Percentiles rank a stretch among this genome's conserved stretches.
These are phyloP conservation scores for Pezicula rhizophila DNA, from an alignment of 2,329 filamentous ascomycete species.

Conservation along the genomic window DNA sequence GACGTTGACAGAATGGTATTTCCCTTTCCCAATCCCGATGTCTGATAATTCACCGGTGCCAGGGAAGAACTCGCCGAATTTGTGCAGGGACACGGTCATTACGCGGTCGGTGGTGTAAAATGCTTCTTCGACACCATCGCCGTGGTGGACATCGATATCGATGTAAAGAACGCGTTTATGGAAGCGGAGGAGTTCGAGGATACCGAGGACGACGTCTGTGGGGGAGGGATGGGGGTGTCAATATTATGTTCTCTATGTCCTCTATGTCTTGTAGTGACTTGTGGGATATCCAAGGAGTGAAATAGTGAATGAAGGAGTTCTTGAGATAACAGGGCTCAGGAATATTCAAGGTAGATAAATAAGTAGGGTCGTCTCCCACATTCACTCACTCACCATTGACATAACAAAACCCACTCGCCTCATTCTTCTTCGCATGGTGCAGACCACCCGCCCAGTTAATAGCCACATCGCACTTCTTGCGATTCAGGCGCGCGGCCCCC, in stretches of 20 bases:
- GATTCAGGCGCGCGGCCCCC: slow-evolving; percentile 82
- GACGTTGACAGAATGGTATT: slow-evolving; percentile 87
- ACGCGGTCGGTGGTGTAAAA: slow-evolving; percentile 91
- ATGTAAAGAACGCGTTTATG: slow-evolving; percentile 97
- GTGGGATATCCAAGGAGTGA: no score
- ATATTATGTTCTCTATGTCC: no score
- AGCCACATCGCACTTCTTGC: slow-evolving; percentile 89
- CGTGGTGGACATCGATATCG: slow-evolving; percentile 91
- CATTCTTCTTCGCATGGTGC: slow-evolving; percentile 95
- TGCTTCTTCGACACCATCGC: slow-evolving; percentile 87
- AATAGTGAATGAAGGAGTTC: no score
- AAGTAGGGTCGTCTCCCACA: no score
- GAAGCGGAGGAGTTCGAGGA: slow-evolving; percentile 83
- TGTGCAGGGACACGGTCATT: slow-evolving; percentile 91
- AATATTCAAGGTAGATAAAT: no score
- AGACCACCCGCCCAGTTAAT: slow-evolving; percentile 98
- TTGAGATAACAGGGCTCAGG: no score
- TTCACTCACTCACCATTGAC: slow-evolving; percentile 69
- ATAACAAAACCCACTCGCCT: slow-evolving; percentile 97
- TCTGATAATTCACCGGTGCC: slow-evolving; percentile 84
- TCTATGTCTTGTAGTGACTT: no score
- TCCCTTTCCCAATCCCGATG: slow-evolving; percentile 80
- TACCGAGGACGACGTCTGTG: slow-evolving; percentile 89
- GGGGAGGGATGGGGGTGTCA: slow-evolving; percentile 33
- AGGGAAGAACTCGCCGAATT: slow-evolving; percentile 94